Percentiles rank a stretch among this genome's conserved stretches.
Evolutionary conservation across 2,329 filamentous ascomycete genomes (phyloP).

Genomic region (Fusarium paranaense): DNA sequence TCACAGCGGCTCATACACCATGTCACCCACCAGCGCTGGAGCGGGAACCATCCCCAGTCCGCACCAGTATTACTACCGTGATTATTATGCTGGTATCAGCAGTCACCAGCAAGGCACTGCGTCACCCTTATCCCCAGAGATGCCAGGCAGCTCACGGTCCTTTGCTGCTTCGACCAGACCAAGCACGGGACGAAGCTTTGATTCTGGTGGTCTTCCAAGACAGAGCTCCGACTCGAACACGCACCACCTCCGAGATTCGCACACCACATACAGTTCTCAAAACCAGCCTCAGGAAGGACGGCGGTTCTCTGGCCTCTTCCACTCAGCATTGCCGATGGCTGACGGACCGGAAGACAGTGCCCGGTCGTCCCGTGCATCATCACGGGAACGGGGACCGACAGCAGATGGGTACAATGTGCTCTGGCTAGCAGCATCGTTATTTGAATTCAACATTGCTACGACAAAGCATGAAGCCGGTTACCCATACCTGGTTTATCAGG

Average conservation of each 20-base stretch:
- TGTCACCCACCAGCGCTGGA: constrained; percentile 63
- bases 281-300: constrained; percentile 59
- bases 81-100: constrained; percentile 47
- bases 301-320: constrained; percentile 83
- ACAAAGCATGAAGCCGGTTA: constrained; percentile 94
- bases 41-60: constrained; percentile 57
- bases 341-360: constrained; percentile 70
- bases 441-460: constrained; percentile 96
- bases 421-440: constrained; percentile 92
- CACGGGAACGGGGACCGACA: constrained; percentile 65
- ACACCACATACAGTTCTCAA: constrained; percentile 64
- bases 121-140: constrained; percentile 67
- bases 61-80: constrained; percentile 67
- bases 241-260: constrained; percentile 64
- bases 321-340: constrained; percentile 85
- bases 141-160: constrained; percentile 61
- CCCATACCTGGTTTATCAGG: constrained; percentile 94
- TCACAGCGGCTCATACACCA: constrained; percentile 74
- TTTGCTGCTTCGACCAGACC: constrained; percentile 63
- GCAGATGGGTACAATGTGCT: constrained; percentile 76
- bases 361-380: constrained; percentile 69
- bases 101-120: constrained; percentile 63
- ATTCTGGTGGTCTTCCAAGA: constrained; percentile 63
- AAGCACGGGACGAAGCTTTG: constrained; percentile 70
- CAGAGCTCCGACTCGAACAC: constrained; percentile 64